Base-by-base conservation (phyloP, 306 rosid genomes). In the barrel medic (Medicago truncatula) region DNA sequence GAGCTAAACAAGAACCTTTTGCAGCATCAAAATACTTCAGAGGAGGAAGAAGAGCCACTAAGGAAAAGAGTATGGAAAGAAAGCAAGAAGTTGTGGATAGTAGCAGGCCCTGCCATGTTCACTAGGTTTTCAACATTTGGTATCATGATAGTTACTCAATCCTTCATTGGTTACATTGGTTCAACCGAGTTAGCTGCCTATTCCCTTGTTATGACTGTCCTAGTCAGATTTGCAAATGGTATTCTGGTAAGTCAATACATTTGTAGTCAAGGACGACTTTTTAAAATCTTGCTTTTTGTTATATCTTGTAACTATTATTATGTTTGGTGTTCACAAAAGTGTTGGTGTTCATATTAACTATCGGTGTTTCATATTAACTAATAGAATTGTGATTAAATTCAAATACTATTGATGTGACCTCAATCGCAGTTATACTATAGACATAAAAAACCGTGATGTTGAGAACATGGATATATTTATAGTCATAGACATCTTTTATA, bases 101-200 rank as follows among this genome's bases (percentile, higher is more conserved):
- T 88, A 4, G 88, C 92, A 52, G 89, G 84, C 9, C 89, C 92
- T 7, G 92, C 92, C 40, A 85, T 88, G 15, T 74, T 83, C 80
- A 74, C 82, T 34, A 86, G 89, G 76, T 52, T 83, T 54, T 81
- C 92, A 20, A 81, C 88, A 0, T 88, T 83, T 75, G 92, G 92
- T 7, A 80, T 82, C 28, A 25, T 21, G 4, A 72, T 88, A 0
- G 76, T 88, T 25, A 76, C 71, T 44, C 89, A 85, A 82, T 71
- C 86, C 3, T 85, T 88, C 70, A 63, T 88, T 57, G 89, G 89
- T 0, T 81, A 88, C 41, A 88, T 88, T 47, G 89, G 89, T 6
- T 85, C 92, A 31, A 66, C 76, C 40, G 80, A 85, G 49, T 78
- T 88, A 8, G 92, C 92, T 70, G 92, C 86, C 0, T 88, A 64